Evolutionary conservation across 768 basidiomycete species (phyloP).

Genomic region (Imleria badia): DNA sequence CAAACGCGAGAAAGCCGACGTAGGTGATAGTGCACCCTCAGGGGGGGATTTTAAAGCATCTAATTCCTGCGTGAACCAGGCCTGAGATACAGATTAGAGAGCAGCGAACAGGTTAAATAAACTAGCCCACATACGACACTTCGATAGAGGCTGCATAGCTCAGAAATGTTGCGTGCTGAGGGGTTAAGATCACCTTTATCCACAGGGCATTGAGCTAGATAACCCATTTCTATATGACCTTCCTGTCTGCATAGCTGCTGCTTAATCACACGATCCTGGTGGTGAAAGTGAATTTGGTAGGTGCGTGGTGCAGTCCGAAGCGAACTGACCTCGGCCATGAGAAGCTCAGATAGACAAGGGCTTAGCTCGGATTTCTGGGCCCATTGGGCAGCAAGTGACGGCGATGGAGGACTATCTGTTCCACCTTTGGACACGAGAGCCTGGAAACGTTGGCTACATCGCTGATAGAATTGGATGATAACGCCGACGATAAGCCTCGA

Average conservation of each 20-base stretch:
- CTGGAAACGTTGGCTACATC: slow-evolving; percentile 87
- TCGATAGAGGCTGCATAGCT: slow-evolving; percentile 76
- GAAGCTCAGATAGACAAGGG: slow-evolving; percentile 67
- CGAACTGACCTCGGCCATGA: slow-evolving; percentile 49
- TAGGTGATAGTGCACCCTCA: slow-evolving; percentile 49
- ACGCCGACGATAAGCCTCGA: slow-evolving; percentile 91
- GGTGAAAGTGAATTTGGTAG: not conserved
- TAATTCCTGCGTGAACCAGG: slow-evolving; percentile 82
- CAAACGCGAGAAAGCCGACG: slow-evolving; percentile 43
- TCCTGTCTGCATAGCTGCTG: slow-evolving; percentile 72
- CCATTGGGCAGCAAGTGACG: slow-evolving; percentile 75
- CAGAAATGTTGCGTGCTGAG: slow-evolving; percentile 69
- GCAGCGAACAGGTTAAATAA: not conserved
- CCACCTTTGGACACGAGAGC: slow-evolving; percentile 55
- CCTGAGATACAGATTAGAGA: slow-evolving; percentile 41
- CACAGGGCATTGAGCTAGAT: slow-evolving; percentile 56
- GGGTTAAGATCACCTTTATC: slow-evolving; percentile 64
- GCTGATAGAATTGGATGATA: slow-evolving; percentile 94
- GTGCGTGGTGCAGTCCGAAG: not conserved
- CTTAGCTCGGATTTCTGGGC: slow-evolving; percentile 82
- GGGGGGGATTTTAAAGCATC: slow-evolving; percentile 61
- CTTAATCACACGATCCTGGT: slow-evolving; percentile 44
- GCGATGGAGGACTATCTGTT: slow-evolving; percentile 38
- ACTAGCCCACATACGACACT: slow-evolving; percentile 65
- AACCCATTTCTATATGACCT: slow-evolving; percentile 70